Evolutionary conservation across 1,284 basidiomycete genomes (phyloP).

Genomic region (Leccinum pachyderme): DNA sequence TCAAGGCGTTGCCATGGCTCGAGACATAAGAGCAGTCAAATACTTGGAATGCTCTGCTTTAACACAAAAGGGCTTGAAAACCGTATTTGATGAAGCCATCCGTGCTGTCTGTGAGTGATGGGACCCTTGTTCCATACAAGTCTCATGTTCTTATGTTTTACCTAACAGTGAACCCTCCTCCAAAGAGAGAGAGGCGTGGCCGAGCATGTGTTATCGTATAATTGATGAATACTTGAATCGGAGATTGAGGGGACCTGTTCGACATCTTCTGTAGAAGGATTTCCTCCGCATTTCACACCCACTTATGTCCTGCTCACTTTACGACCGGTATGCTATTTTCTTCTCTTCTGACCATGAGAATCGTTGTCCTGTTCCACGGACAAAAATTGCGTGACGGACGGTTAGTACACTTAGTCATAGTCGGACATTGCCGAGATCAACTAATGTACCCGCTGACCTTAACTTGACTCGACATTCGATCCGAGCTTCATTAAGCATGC

Average conservation of each 20-base stretch:
- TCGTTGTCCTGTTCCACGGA: conserved; percentile 8
- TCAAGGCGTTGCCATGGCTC: conserved; percentile 88
- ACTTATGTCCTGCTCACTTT: conserved; percentile 55
- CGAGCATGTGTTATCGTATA: conserved; percentile 71
- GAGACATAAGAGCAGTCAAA: conserved; percentile 94
- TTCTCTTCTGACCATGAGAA: conserved; percentile 17
- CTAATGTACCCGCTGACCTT: background rate
- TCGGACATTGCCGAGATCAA: background rate
- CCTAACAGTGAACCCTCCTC: conserved; percentile 69
- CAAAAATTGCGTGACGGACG: background rate
- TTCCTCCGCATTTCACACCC: conserved; percentile 47
- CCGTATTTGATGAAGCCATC: conserved; percentile 96
- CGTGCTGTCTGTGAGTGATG: conserved; percentile 79
- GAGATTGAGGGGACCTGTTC: conserved; percentile 19
- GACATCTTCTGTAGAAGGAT: conserved; percentile 32
- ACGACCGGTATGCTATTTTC: conserved; percentile 37
- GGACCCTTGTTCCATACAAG: conserved; percentile 7
- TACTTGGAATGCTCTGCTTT: conserved; percentile 97
- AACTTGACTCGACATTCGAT: background rate
- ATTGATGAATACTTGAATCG: conserved; percentile 27
- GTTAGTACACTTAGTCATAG: background rate
- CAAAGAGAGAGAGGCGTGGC: conserved; percentile 51
- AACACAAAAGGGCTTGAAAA: conserved; percentile 97
- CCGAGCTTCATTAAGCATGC: conserved; percentile 15
- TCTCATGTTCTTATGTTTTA: conserved; percentile 11